Evolutionary conservation across 495 filamentous ascomycete species (phyloP), one percentile per base, ranked within the genome.

Genomic region (Aspergillus steynii): DNA sequence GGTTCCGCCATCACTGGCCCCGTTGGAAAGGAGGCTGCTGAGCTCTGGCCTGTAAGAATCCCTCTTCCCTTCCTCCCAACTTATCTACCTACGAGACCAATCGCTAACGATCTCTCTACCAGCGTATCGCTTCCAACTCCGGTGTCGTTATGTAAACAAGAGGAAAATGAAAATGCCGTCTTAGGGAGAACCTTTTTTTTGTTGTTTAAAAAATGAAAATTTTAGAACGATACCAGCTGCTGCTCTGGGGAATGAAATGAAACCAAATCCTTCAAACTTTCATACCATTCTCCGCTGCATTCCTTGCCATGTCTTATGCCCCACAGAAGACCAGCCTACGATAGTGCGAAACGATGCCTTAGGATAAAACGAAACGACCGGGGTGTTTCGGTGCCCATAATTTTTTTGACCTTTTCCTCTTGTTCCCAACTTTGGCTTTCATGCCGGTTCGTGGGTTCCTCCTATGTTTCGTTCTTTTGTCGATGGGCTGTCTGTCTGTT

Each of bases 121-220:
- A 93, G 90, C 95, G 95, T 96, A 99, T 98, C 81, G 95, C 95
- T 76, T 93, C 89, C 86, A 99, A 98, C 88, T 96, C 95, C 61
- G 95, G 95, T 86, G 95, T 99, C 70, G 95, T 98, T 77, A 99
- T 99, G 94, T 99, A 90, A 96, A 75, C 72, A 74, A 71, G 68
- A 56, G 57, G 66, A 72, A 70, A 42, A 42, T 42, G 37, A 42
- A 42, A 42, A 42, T 42, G 37, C 37, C 37, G 37, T 42, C 37
- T 42, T 10, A 10, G 37, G 37, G 9, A 10, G 9, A 42, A 8
- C 37, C 9, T 42, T 42, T 42, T 42, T 42, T 42, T 42, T 8
- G 3, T 15, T 8, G 7, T 42, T 67, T 64, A 70, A 61, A 71
- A 72, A 66, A 73, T 73, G 66, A 50, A 58, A 59, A 59, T 68